A percentile compares a stretch with the other conserved stretches of the same genome.
phyloP scores from a whole-genome alignment of 768 basidiomycete species.

The Suillus plorans region DNA sequence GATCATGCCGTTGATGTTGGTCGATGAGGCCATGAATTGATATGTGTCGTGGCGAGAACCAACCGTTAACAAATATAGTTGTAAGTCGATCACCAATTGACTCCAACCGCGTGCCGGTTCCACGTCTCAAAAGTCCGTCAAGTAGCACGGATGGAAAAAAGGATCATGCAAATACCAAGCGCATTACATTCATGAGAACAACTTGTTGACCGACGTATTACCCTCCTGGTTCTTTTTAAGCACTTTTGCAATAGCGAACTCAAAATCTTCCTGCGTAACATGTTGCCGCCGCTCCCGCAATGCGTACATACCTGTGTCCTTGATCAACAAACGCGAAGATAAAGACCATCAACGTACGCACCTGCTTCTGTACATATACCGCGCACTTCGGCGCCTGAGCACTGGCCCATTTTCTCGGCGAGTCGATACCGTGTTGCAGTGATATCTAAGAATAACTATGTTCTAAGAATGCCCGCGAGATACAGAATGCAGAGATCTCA shows the following conservation, averaged over 20 bases:
- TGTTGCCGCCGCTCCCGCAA: constrained; percentile 93
- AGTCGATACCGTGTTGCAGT: constrained; percentile 96
- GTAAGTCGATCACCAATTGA: background rate
- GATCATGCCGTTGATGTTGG: background rate
- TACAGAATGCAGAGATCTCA: constrained; percentile 20
- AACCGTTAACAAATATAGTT: background rate
- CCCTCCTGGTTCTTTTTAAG: constrained; percentile 97
- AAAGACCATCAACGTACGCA: constrained; percentile 30
- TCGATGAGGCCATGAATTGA: background rate
- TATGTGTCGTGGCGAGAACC: background rate
- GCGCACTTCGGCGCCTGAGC: constrained; percentile 95
- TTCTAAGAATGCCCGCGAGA: background rate
- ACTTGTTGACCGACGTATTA: constrained; percentile 91
- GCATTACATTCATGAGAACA: constrained; percentile 67
- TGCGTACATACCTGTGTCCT: constrained; percentile 84
- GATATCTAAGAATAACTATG: constrained; percentile 68
- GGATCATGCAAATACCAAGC: constrained; percentile 1
- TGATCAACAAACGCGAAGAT: constrained; percentile 1
- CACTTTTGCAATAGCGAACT: constrained; percentile 97
- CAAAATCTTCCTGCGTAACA: constrained; percentile 98
- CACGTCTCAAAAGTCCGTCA: background rate
- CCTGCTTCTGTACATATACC: constrained; percentile 98
- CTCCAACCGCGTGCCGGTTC: background rate
- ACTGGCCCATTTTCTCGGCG: constrained; percentile 99
- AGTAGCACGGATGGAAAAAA: background rate